These are phyloP conservation scores for Hanseniaspora occidentalis DNA, from an alignment of 805 yeast genomes.

Conservation along the genomic window DNA sequence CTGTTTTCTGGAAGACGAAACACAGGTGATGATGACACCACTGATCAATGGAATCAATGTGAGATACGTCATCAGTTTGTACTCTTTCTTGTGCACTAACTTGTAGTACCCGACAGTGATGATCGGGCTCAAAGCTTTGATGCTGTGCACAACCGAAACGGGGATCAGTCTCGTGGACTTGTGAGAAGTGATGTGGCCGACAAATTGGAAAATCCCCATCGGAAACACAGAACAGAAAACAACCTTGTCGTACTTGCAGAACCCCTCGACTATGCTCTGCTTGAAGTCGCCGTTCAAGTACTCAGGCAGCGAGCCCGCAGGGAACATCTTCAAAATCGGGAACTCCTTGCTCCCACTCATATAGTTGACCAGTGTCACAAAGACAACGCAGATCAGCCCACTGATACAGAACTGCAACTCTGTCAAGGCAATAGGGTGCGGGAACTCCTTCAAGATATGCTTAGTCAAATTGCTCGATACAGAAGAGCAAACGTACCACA, in stretches of 20 bases:
- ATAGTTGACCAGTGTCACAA: constrained; percentile 29
- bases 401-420: constrained; percentile 77
- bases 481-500: constrained; percentile 77
- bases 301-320: constrained; percentile 24
- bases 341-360: constrained; percentile 34
- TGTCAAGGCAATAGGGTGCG: constrained; percentile 79
- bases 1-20: constrained; percentile 28
- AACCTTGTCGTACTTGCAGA: constrained; percentile 41
- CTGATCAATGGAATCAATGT: constrained; percentile 67
- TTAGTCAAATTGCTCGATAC: constrained; percentile 75
- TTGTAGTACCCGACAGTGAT: constrained; percentile 76
- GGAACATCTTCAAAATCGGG: constrained; percentile 15
- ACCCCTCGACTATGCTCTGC: constrained; percentile 23
- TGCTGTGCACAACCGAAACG: constrained; percentile 89
- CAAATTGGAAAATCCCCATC: constrained; percentile 87
- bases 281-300: constrained; percentile 23
- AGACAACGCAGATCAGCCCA: constrained; percentile 41
- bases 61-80: constrained; percentile 54
- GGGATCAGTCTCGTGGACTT: constrained; percentile 88
- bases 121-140: constrained; percentile 84
- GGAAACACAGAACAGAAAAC: constrained; percentile 66
- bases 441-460: constrained; percentile 53
- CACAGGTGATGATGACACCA: constrained; percentile 79
- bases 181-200: constrained; percentile 85
- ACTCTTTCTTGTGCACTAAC: constrained; percentile 42